phyloP scores from a whole-genome alignment of 1,284 basidiomycete species.

The Violaceomyces palustris region DNA sequence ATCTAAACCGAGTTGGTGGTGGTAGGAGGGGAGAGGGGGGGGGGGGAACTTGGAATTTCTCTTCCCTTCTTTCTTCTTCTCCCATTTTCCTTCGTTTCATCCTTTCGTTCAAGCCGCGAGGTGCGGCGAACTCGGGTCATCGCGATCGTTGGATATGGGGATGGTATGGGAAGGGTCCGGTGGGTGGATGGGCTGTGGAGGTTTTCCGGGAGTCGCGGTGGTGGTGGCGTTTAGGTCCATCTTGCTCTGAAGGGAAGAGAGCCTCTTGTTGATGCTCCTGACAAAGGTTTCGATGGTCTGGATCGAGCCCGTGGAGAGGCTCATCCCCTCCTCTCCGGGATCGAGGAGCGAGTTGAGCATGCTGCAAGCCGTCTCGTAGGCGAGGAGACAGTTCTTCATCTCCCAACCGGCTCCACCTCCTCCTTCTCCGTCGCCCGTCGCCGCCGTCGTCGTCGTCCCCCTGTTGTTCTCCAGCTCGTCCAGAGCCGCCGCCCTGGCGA shows the following conservation, averaged over 20 bases:
- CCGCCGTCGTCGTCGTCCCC: not conserved
- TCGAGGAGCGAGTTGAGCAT: conserved; percentile 86
- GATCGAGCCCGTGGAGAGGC: conserved; percentile 37
- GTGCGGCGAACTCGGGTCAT: too few relatives aligned
- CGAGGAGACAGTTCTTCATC: conserved; percentile 69
- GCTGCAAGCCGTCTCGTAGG: conserved; percentile 92
- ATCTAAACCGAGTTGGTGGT: too few relatives aligned
- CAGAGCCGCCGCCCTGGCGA: conserved; percentile 79
- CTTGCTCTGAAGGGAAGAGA: conserved; percentile 22
- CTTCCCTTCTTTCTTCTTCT: too few relatives aligned
- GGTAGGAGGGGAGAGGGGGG: too few relatives aligned
- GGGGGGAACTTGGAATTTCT: too few relatives aligned
- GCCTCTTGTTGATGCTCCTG: conserved; percentile 44
- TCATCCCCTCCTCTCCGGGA: conserved; percentile 68
- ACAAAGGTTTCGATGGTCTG: conserved; percentile 46
- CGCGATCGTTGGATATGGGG: too few relatives aligned
- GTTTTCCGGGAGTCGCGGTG: too few relatives aligned
- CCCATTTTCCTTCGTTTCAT: too few relatives aligned
- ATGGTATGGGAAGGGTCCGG: too few relatives aligned
- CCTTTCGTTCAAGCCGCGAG: too few relatives aligned
- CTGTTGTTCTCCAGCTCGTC: conserved; percentile 68
- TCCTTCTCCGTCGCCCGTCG: not conserved
- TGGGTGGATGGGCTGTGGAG: too few relatives aligned
- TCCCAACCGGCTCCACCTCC: conserved; percentile 62
- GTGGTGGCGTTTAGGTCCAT: too few relatives aligned